Percentiles rank a stretch among this genome's conserved stretches.
Evolutionary conservation across 768 basidiomycete genomes (phyloP).

Genomic region (Tricholoma flavovirens): DNA sequence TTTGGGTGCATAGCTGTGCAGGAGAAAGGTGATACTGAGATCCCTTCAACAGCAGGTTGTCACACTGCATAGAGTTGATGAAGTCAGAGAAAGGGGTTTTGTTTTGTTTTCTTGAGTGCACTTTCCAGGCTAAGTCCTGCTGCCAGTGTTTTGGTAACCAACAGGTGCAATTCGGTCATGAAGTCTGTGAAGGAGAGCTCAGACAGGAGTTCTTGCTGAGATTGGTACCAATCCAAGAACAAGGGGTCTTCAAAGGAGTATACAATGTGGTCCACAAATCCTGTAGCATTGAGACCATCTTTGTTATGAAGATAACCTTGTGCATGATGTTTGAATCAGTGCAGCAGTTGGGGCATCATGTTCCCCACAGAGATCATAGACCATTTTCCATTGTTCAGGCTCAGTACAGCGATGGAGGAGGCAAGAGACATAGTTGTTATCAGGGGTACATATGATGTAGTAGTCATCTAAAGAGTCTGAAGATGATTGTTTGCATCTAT

Average conservation of each 20-base stretch:
- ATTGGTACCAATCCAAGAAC: not conserved
- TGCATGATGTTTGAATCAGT: not conserved
- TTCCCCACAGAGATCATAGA: too few relatives aligned
- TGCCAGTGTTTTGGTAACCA: not conserved
- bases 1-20: not conserved
- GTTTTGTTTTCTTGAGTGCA: not conserved
- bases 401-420: not conserved
- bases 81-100: not conserved
- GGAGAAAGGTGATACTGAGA: not conserved
- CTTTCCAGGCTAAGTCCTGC: not conserved
- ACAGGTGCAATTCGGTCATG: not conserved
- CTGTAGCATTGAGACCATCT: not conserved
- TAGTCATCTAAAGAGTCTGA: not conserved
- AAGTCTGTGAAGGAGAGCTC: not conserved
- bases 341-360: not conserved
- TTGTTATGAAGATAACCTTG: not conserved
- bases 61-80: not conserved
- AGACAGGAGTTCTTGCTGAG: not conserved
- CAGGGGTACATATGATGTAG: not conserved
- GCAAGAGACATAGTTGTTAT: not conserved
- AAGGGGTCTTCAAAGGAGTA: not conserved
- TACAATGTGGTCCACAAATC: not conserved
- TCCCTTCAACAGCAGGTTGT: not conserved
- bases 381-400: too few relatives aligned
- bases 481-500: not conserved